Conservation (phyloP, 257 asterid species). For the Lavandula angustifolia region DNA sequence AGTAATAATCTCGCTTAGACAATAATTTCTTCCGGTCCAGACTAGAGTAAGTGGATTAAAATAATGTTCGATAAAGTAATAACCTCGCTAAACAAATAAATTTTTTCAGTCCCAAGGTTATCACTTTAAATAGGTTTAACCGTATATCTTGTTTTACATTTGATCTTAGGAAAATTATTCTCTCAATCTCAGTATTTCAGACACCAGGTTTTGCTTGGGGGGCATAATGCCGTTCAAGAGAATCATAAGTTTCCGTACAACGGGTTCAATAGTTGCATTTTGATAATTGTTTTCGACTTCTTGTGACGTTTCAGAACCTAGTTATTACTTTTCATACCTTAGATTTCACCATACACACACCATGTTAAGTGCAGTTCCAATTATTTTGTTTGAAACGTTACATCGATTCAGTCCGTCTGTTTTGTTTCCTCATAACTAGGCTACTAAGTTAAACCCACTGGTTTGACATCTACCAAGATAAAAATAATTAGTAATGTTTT, state of each 20-base stretch:
- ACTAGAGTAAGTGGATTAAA: no score
- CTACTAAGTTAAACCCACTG: neutral
- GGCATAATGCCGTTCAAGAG: neutral
- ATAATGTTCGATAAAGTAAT: no score
- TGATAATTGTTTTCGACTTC: neutral
- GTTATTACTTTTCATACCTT: no score
- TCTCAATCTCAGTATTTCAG: neutral
- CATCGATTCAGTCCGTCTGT: neutral
- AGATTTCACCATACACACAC: no score
- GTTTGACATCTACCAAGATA: neutral
- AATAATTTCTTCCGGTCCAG: no score
- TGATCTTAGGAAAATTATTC: conserved; percentile 2
- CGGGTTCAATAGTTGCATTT: conserved; percentile 1
- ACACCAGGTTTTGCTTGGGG: neutral
- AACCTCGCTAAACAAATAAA: no score
- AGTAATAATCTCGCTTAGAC: no score
- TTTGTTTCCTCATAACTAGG: neutral
- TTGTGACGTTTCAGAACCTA: no score
- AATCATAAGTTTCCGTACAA: conserved; percentile 7
- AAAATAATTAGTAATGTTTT: neutral
- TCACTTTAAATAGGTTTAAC: no score
- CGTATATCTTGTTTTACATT: conserved; percentile 2
- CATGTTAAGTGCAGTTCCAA: no score
- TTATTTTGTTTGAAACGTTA: neutral
- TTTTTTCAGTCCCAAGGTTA: no score